These are phyloP conservation scores for Acacia melanoxylon DNA, from an alignment of 306 rosid genomes.

Conservation along the genomic window DNA sequence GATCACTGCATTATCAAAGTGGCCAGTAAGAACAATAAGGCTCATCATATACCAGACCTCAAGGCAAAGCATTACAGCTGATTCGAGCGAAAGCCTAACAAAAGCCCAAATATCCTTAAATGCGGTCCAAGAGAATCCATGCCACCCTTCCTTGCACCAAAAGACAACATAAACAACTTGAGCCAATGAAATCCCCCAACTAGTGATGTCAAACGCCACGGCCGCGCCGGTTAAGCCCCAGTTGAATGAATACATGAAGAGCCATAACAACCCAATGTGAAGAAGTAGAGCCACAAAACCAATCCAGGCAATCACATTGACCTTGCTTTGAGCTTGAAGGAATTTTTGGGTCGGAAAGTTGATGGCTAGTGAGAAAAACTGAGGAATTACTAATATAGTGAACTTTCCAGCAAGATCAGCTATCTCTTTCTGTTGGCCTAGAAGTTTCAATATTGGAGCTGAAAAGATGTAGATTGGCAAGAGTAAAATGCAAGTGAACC, in stretches of 20 bases:
- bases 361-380: constrained; percentile 63
- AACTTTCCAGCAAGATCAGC: constrained; percentile 71
- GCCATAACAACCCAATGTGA: constrained; percentile 64
- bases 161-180: constrained; percentile 65
- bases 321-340: constrained; percentile 89
- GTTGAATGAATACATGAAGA: constrained; percentile 52
- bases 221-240: constrained; percentile 79
- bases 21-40: constrained; percentile 68
- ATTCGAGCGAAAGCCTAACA: constrained; percentile 81
- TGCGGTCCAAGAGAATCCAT: constrained; percentile 69
- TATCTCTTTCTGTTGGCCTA: constrained; percentile 73
- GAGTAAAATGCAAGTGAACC: constrained; percentile 44
- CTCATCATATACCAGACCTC: constrained; percentile 91
- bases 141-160: constrained; percentile 94
- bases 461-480: constrained; percentile 74
- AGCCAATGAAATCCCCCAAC: constrained; percentile 63
- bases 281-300: constrained; percentile 51
- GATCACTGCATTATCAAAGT: constrained; percentile 69
- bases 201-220: constrained; percentile 60
- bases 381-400: constrained; percentile 60
- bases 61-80: constrained; percentile 92
- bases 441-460: constrained; percentile 61
- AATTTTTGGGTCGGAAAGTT: constrained; percentile 84
- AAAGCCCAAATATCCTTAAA: constrained; percentile 82
- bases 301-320: constrained; percentile 66